Evolutionary conservation across 139 green algal genomes (phyloP), one percentile per base, ranked within the genome.

Genomic region (Coelastrella sp.): DNA sequence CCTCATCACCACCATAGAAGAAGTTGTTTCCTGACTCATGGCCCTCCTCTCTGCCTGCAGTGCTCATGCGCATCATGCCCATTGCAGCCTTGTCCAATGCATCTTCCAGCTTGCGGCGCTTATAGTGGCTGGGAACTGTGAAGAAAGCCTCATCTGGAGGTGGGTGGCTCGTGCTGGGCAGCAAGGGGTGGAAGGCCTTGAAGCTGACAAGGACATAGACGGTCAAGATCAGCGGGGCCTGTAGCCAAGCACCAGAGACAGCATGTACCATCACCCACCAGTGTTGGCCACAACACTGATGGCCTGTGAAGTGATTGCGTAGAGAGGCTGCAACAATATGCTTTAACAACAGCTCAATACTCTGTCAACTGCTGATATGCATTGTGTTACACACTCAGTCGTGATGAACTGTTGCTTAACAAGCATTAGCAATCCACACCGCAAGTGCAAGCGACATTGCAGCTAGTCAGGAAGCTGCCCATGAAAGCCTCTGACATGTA

Each of bases 161-260:
- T 8, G 84, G 68, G 8, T 75, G 25, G 22, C 35, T 73, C 5
- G 7, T 68, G 57, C 25, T 19, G 12, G 72, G 59, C 59, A 61
- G 10, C 59, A 89, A 61, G 66, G 73, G 68, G 56, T 85, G 72
- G 73, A 85, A 92, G 10, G 72, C 68, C 58, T 95, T 94, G 91
- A 98, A 97, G 49, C 63, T 87, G n/a, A 98, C 76, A 78, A 94
- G 68, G 15, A 94, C 87, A 88, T 97, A 97, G 10, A 98, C 94
- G 0, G 96, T 98, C 80, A 95, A 92, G 73, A 97, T 81, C 35
- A 98, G 91, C 0, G 96, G 96, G 25, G 97, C 92, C 92, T 88
- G 84, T 19, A 78, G 7, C 6, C 60, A 73, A 17, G 19, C 15
- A 8, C 19, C 27, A 24, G 58, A 24, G n/a, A 81, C 4, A 85